Base-by-base conservation (phyloP, 345 rosid species). In the Rhodamnia argentea region DNA sequence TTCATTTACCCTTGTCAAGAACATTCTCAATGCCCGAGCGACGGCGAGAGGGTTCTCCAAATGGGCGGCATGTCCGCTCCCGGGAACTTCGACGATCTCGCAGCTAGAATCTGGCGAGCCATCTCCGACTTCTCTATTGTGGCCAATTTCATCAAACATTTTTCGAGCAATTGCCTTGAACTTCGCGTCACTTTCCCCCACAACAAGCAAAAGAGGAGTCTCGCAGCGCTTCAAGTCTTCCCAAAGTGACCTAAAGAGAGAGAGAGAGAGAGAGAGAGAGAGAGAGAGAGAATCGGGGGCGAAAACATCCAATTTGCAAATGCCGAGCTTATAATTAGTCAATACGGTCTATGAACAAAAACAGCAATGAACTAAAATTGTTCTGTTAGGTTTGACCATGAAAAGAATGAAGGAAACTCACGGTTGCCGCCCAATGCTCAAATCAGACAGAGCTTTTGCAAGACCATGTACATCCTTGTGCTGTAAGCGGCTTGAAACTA, bases 21-120 rank as follows among this genome's bases (percentile, higher is more conserved):
- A 96, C 86, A 89, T 89, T 85, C 98, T 90, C 64, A 96, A 84
- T 50, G 95, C 88, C 52, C 89, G 88, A 47, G 94, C 88, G 64
- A 95, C n/a, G 1, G 85, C 81, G 3, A 95, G 96, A 87, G 98
- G 99, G 87, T 91, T 93, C 92, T 96, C 99, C 84, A 96, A 86
- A 92, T 96, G 98, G 18, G 92, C 95, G n/a, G 97, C 99, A 76
- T 96, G 99, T 44, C 99, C 98, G 50, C 93, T 88, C 74, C 89
- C 88, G 7, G 95, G 92, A 83, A 95, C 89, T 88, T 93, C 94
- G 64, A 92, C 90, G 29, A 84, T 90, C 88, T 95, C 94, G 27
- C 87, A 85, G 50, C 87, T 86, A n/a, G 86, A 14, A 52, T 32
- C 83, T 18, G 78, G 78, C 4, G 3, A 70, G 47, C 44, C 78